Conservation (phyloP, 306 rosid genomes). For the Dalbergia cultrata region DNA sequence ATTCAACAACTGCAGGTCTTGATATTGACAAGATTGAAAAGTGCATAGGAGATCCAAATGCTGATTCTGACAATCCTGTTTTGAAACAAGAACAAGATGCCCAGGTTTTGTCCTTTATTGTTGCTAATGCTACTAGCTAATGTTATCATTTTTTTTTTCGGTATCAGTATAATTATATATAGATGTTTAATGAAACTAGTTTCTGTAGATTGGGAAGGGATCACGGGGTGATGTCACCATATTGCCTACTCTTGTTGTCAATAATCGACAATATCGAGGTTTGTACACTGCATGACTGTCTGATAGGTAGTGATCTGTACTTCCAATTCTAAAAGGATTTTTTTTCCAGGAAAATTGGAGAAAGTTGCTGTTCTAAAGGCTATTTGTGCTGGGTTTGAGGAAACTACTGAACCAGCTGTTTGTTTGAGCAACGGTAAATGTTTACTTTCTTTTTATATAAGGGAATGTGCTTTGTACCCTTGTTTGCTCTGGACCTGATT, state of each 20-base stretch:
- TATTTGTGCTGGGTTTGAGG: slow-evolving; percentile 97
- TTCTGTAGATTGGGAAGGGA: slow-evolving; percentile 90
- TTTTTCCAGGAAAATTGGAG: slow-evolving; percentile 82
- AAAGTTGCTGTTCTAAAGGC: slow-evolving; percentile 96
- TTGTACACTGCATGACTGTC: slow-evolving; percentile 51
- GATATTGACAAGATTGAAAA: slow-evolving; percentile 75
- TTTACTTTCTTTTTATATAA: slow-evolving; percentile 27
- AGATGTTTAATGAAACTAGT: slow-evolving; percentile 41
- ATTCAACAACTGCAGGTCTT: slow-evolving; percentile 68
- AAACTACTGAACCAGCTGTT: slow-evolving; percentile 98
- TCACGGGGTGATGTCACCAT: slow-evolving; percentile 98
- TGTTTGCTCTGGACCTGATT: slow-evolving; percentile 36
- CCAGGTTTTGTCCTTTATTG: slow-evolving; percentile 65
- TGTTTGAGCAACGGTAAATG: slow-evolving; percentile 92
- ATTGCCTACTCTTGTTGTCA: slow-evolving; percentile 98
- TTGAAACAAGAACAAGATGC: slow-evolving; percentile 99
- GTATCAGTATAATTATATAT: slow-evolving; percentile 30
- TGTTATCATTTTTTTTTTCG: slow-evolving; percentile 24
- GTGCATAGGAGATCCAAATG: slow-evolving; percentile 91
- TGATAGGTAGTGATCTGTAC: slow-evolving; percentile 33
- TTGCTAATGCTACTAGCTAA: slow-evolving; percentile 49
- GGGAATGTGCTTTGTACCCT: slow-evolving; percentile 5
- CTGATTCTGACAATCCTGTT: slow-evolving; percentile 82
- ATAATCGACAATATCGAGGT: slow-evolving; percentile 99
- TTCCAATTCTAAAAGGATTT: slow-evolving; percentile 50